phyloP scores from a whole-genome alignment of 202 grass and related monocot genomes.

The Eragrostis tef region DNA sequence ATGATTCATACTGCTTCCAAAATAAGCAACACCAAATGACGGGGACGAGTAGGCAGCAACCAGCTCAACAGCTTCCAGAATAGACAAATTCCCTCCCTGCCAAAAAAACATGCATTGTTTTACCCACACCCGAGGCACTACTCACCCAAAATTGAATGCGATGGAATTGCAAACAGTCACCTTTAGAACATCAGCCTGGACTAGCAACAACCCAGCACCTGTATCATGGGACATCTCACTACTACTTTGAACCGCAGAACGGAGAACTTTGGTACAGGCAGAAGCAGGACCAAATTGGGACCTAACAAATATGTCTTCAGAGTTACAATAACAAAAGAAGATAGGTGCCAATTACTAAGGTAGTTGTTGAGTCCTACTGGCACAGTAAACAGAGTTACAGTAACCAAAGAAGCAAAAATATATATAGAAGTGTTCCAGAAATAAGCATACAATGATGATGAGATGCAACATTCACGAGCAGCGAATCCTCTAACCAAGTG shows the following conservation, averaged over 20 bases:
- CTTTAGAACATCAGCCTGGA: slow-evolving; percentile 78
- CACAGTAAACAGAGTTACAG: neutral
- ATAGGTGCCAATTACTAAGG: neutral
- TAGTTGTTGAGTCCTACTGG: neutral
- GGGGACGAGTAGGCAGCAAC: slow-evolving; percentile 81
- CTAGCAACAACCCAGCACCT: slow-evolving; percentile 73
- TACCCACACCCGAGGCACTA: neutral
- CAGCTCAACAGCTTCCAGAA: slow-evolving; percentile 63
- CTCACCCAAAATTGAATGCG: slow-evolving; percentile 2
- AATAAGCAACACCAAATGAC: slow-evolving; percentile 86
- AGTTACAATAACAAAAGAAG: neutral
- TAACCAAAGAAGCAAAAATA: neutral
- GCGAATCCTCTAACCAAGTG: slow-evolving; percentile 92
- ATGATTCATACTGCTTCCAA: slow-evolving; percentile 71
- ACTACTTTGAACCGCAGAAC: slow-evolving; percentile 60
- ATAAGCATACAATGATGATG: slow-evolving; percentile 66
- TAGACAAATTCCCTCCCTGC: slow-evolving; percentile 35
- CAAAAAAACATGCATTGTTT: slow-evolving; percentile 25
- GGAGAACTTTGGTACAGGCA: slow-evolving; percentile 71
- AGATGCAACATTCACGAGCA: slow-evolving; percentile 84
- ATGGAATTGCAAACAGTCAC: slow-evolving; percentile 40
- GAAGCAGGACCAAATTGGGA: slow-evolving; percentile 78
- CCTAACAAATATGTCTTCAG: slow-evolving; percentile 45
- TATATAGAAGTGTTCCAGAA: neutral
- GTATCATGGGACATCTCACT: slow-evolving; percentile 69